These are phyloP conservation scores for Pistacia vera DNA, from an alignment of 345 rosid genomes.

Conservation along the genomic window DNA sequence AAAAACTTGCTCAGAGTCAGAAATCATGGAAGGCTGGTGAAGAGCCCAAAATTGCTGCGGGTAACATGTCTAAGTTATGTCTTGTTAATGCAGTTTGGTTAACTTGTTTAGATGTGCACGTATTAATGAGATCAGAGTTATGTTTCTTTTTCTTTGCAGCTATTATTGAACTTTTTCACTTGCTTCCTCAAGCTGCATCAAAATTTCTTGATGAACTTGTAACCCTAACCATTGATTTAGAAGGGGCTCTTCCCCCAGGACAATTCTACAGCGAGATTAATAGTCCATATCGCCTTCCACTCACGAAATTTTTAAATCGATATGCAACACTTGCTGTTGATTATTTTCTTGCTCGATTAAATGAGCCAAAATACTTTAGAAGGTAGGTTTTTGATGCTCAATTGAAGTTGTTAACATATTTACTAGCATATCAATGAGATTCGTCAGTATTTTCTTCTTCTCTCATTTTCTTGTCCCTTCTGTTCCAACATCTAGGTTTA, in stretches of 20 bases:
- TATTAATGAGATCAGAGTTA: slow-evolving; percentile 16
- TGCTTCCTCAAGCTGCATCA: slow-evolving; percentile 96
- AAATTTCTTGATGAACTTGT: slow-evolving; percentile 97
- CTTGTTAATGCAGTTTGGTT: neutral
- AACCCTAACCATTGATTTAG: slow-evolving; percentile 88
- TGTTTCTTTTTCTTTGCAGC: slow-evolving; percentile 59
- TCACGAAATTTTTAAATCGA: slow-evolving; percentile 89
- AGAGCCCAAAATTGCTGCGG: slow-evolving; percentile 99
- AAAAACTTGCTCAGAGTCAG: slow-evolving; percentile 88
- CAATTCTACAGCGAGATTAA: slow-evolving; percentile 95
- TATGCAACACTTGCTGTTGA: slow-evolving; percentile 93
- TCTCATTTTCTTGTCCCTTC: slow-evolving; percentile 9
- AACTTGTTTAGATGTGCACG: slow-evolving; percentile 1
- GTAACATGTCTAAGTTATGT: slow-evolving; percentile 39
- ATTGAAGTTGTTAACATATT: slow-evolving; percentile 9
- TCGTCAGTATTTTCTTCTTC: neutral
- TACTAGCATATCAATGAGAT: neutral
- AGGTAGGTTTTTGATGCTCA: slow-evolving; percentile 59
- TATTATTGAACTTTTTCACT: slow-evolving; percentile 96
- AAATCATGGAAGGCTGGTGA: slow-evolving; percentile 99
- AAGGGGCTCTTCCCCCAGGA: slow-evolving; percentile 84
- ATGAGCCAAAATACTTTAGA: slow-evolving; percentile 89
- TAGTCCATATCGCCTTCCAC: slow-evolving; percentile 98
- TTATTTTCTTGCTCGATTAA: slow-evolving; percentile 89
- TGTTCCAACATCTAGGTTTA: slow-evolving; percentile 62